Base-by-base conservation (phyloP, 768 basidiomycete species). In the Leccinum barrowsii region DNA sequence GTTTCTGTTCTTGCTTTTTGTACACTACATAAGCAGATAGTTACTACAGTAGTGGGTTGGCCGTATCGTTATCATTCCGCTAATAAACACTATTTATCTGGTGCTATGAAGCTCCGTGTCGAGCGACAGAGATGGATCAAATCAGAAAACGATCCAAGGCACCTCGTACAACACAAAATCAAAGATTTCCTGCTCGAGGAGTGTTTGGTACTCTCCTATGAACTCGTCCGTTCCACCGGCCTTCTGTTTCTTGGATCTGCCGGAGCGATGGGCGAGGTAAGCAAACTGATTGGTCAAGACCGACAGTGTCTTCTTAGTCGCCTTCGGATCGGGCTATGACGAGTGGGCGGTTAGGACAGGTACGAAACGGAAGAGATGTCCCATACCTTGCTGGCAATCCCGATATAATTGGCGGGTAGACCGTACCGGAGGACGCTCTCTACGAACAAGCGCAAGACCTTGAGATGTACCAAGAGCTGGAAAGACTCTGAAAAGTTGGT, bases 401-500 rank as follows among this genome's bases (percentile, higher is more conserved):
- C 94, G 24, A 83, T 77, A 71, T 96, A 99, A 65, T 92, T 87
- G 1, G 95, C 92, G 4, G 97, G 97, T 10, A 98, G 78, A 54
- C 97, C 97, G 71, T 98, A 98, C 64, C 96, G 83, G 46, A 99
- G 80, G 19, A 98, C 95, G 57, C 92, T 94, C 76, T 99, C 97
- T 21, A 96, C 87, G 66, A 95, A 98, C 15, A 97, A 77, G 10
- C 93, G 87, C 15, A 97, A 74, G 52, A 96, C 82, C 74, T 98
- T 98, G 64, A 98, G 79, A 68, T 98, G 97, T 0, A 95, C 91
- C 19, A 98, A 80, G 54, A 96, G 80, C 71, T 98, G 92, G 76
- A 94, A 94, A 5, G 94, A 87, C 76, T 99, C 97, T 1, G 94
- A 95, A 73, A 98, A 99, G 75, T 96, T 98, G 54, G 92, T 97